These are phyloP conservation scores for Aspergillus chevalieri DNA, from an alignment of 2,329 filamentous ascomycete species.

Conservation along the genomic window DNA sequence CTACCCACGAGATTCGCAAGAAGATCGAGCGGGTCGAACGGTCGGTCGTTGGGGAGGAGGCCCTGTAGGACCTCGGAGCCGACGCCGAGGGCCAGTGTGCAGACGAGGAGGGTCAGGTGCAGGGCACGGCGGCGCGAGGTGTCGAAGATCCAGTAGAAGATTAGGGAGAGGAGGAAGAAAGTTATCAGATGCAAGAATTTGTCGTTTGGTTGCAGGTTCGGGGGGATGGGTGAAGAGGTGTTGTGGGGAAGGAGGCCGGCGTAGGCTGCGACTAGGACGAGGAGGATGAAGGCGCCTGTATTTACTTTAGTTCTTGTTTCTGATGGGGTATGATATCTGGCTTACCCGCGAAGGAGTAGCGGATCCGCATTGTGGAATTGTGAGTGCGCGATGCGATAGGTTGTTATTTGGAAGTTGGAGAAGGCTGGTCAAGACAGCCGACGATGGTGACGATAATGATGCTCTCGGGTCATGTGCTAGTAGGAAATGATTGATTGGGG, in stretches of 20 bases:
- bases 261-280: slow-evolving; percentile 71
- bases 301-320: slow-evolving; percentile 8
- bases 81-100: slow-evolving; percentile 57
- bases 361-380: slow-evolving; percentile 65
- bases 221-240: slow-evolving; percentile 31
- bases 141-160: slow-evolving; percentile 97
- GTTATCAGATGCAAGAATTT: slow-evolving; percentile 81
- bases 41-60: slow-evolving; percentile 65
- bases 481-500: background rate
- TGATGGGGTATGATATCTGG: slow-evolving; percentile 10
- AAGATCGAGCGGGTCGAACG: slow-evolving; percentile 77
- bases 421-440: background rate
- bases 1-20: slow-evolving; percentile 81
- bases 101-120: slow-evolving; percentile 74
- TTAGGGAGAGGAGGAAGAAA: slow-evolving; percentile 77
- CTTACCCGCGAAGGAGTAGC: slow-evolving; percentile 81
- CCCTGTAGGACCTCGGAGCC: slow-evolving; percentile 54
- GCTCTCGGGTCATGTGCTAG: background rate
- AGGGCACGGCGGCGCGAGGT: slow-evolving; percentile 78
- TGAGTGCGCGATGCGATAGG: slow-evolving; percentile 7
- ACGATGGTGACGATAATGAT: background rate
- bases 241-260: slow-evolving; percentile 62
- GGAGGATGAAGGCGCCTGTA: slow-evolving; percentile 58
- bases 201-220: slow-evolving; percentile 65
- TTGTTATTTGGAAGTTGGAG: slow-evolving; percentile 7